These are phyloP conservation scores for Fonsecaea pugnacius DNA, from an alignment of 2,329 filamentous ascomycete species.

Conservation along the genomic window DNA sequence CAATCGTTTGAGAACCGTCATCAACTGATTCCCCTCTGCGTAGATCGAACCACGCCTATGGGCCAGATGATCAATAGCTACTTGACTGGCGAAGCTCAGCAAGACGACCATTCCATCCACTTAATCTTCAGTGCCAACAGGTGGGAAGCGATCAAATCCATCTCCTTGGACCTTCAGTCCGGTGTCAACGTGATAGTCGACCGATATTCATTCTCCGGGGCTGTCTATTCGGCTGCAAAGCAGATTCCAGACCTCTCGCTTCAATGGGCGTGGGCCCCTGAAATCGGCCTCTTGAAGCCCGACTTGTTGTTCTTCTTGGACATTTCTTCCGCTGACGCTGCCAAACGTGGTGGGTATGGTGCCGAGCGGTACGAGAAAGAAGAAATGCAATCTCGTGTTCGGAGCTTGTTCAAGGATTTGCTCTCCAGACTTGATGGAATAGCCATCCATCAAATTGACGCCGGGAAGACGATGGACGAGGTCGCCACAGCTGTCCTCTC, in stretches of 20 bases:
- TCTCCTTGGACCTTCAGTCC: slow-evolving; percentile 56
- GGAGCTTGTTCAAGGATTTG: slow-evolving; percentile 69
- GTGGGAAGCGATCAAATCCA: slow-evolving; percentile 68
- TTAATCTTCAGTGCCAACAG: slow-evolving; percentile 88
- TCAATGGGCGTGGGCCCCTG: slow-evolving; percentile 80
- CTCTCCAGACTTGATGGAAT: slow-evolving; percentile 51
- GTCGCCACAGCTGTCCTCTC: slow-evolving; percentile 52
- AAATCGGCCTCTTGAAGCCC: slow-evolving; percentile 82
- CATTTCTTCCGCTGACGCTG: slow-evolving; percentile 73
- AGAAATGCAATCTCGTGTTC: slow-evolving; percentile 79
- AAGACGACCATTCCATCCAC: slow-evolving; percentile 89
- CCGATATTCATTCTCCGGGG: slow-evolving; percentile 92
- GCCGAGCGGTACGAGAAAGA: slow-evolving; percentile 85
- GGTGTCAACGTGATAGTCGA: slow-evolving; percentile 84
- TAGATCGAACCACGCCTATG: slow-evolving; percentile 81
- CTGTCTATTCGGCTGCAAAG: slow-evolving; percentile 92
- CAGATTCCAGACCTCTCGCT: slow-evolving; percentile 70
- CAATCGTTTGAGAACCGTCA: neutral
- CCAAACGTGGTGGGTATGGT: slow-evolving; percentile 81
- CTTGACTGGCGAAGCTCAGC: slow-evolving; percentile 70
- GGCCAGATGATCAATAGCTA: slow-evolving; percentile 86
- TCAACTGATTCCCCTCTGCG: slow-evolving; percentile 2
- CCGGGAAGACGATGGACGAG: slow-evolving; percentile 55
- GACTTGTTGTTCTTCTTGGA: slow-evolving; percentile 89
- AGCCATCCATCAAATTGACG: slow-evolving; percentile 61